phyloP scores from a whole-genome alignment of 495 filamentous ascomycete species.

The Aspergillus steynii region DNA sequence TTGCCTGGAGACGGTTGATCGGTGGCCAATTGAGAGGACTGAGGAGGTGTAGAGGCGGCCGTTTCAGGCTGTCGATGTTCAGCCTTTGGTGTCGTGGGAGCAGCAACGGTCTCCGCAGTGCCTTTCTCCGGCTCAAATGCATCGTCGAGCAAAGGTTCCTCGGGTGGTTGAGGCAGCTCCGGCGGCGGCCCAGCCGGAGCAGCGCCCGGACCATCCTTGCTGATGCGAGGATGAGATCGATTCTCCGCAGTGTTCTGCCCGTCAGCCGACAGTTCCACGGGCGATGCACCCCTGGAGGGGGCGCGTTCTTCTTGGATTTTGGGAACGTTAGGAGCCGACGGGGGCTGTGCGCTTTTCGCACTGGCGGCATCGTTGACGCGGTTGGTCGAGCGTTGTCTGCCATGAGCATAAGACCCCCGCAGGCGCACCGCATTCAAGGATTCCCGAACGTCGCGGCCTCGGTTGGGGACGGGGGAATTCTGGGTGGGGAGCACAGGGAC shows the following conservation, averaged over 20 bases:
- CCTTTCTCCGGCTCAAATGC: conserved; percentile 53
- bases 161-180: conserved; percentile 37
- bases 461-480: conserved; percentile 83
- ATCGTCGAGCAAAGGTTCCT: conserved; percentile 36
- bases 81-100: conserved; percentile 39
- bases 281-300: conserved; percentile 28
- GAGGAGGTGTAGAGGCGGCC: conserved; percentile 39
- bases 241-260: conserved; percentile 25
- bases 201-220: not conserved
- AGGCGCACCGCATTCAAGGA: conserved; percentile 88
- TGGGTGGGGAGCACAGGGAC: conserved; percentile 85
- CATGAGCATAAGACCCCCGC: conserved; percentile 68
- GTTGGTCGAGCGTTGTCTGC: conserved; percentile 58
- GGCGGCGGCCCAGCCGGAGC: conserved; percentile 23
- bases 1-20: conserved; percentile 79
- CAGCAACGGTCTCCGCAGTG: conserved; percentile 30
- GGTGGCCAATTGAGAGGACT: conserved; percentile 54
- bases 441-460: conserved; percentile 84
- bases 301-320: conserved; percentile 54
- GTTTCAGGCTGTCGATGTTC: conserved; percentile 27
- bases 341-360: conserved; percentile 49
- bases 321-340: conserved; percentile 60
- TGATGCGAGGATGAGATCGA: not conserved
- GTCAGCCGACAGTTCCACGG: conserved; percentile 36
- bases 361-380: conserved; percentile 61